These are phyloP conservation scores for Candida glaebosa DNA, from an alignment of 805 yeast genomes.

Conservation along the genomic window DNA sequence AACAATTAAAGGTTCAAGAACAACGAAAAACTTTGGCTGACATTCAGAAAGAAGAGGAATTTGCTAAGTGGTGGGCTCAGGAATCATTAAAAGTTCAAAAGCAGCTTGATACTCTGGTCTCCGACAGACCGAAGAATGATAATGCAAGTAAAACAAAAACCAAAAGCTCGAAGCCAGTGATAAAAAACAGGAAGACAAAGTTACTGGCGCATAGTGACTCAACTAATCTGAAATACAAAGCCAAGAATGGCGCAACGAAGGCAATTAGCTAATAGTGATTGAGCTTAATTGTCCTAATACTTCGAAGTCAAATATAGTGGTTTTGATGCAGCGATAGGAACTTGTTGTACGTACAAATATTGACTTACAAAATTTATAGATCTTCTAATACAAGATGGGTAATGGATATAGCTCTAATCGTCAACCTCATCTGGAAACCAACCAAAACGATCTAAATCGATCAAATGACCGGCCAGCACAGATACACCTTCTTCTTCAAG, in stretches of 20 bases:
- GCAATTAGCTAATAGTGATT: no score
- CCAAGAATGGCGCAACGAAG: no score
- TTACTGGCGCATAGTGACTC: no score
- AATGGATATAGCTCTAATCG: no score
- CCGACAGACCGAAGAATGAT: not conserved
- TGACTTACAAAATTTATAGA: no score
- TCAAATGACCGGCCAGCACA: conserved; percentile 31
- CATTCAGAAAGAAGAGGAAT: conserved; percentile 76
- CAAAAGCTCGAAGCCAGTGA: not conserved
- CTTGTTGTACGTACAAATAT: no score
- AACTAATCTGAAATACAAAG: no score
- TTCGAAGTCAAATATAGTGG: no score
- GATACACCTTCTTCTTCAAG: conserved; percentile 47
- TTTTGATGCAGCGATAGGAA: no score
- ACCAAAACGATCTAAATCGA: conserved; percentile 49
- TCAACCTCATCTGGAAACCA: conserved; percentile 65
- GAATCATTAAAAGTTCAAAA: conserved; percentile 67
- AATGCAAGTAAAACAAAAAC: not conserved
- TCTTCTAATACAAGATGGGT: not conserved
- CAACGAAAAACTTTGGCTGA: conserved; percentile 55
- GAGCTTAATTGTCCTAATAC: no score
- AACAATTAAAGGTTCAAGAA: conserved; percentile 25
- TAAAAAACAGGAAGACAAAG: no score
- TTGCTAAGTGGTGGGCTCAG: conserved; percentile 84
- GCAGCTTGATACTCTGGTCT: conserved; percentile 17